Percentiles rank a stretch among this genome's conserved stretches.
Evolutionary conservation across 345 rosid genomes (phyloP).

Genomic region (Brassica incana): DNA sequence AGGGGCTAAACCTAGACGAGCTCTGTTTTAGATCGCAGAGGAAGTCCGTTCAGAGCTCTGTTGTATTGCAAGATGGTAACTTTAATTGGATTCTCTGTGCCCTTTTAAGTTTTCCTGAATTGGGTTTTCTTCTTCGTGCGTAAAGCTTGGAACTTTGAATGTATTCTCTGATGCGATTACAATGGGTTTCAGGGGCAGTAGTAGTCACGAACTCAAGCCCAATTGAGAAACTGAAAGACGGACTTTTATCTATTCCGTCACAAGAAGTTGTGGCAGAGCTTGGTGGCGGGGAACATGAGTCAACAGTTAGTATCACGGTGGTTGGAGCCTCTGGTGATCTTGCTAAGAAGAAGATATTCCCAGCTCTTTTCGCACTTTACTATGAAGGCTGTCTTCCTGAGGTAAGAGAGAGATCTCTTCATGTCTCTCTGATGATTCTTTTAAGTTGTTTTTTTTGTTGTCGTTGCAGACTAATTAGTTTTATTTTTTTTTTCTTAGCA

Average conservation of each 20-base stretch:
- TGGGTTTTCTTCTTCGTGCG: background rate
- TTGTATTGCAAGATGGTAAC: slow-evolving; percentile 50
- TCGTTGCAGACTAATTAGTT: background rate
- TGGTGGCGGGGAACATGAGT: slow-evolving; percentile 42
- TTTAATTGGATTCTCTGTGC: slow-evolving; percentile 3
- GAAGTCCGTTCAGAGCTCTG: slow-evolving; percentile 42
- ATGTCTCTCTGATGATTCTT: slow-evolving; percentile 2
- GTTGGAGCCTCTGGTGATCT: slow-evolving; percentile 99
- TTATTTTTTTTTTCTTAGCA: slow-evolving; percentile 49
- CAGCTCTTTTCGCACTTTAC: slow-evolving; percentile 95
- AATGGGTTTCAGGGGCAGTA: slow-evolving; percentile 48
- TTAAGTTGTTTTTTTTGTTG: background rate
- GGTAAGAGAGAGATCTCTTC: slow-evolving; percentile 39
- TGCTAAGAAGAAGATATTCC: slow-evolving; percentile 98
- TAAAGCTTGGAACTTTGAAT: background rate
- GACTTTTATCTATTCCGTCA: slow-evolving; percentile 40
- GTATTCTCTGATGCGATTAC: background rate
- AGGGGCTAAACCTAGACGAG: slow-evolving; percentile 18
- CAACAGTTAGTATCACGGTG: slow-evolving; percentile 85
- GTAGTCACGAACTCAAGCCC: slow-evolving; percentile 41
- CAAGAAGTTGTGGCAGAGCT: slow-evolving; percentile 39
- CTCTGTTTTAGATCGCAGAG: slow-evolving; percentile 43
- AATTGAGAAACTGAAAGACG: slow-evolving; percentile 33
- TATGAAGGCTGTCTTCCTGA: slow-evolving; percentile 92
- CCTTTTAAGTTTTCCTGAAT: background rate